These are phyloP conservation scores for Ophiostoma piceae DNA, from an alignment of 2,329 filamentous ascomycete species.

Conservation along the genomic window DNA sequence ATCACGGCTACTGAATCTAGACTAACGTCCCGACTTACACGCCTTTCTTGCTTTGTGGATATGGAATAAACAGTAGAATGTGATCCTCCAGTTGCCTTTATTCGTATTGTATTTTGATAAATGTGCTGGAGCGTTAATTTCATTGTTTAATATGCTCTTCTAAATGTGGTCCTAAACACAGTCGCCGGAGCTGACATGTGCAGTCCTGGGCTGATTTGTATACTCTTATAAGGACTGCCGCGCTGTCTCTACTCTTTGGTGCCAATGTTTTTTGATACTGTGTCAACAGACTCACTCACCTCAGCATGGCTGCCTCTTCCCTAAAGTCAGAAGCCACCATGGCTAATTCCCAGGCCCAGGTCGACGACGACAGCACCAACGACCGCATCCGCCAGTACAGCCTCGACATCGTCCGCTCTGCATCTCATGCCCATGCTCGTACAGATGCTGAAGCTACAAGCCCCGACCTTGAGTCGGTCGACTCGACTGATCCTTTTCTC, in stretches of 20 bases:
- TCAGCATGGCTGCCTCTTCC: not conserved
- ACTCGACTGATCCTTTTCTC: conserved; percentile 31
- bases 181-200: not conserved
- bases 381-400: conserved; percentile 25
- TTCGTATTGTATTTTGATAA: not conserved
- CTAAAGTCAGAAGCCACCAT: conserved; percentile 15
- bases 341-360: not conserved
- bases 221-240: not conserved
- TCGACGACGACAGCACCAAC: conserved; percentile 1
- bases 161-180: not conserved
- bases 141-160: not conserved
- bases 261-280: not conserved
- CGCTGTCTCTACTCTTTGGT: not conserved
- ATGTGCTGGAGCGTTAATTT: not conserved
- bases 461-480: not conserved
- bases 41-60: not conserved
- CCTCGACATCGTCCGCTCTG: conserved; percentile 25
- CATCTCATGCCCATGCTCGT: conserved; percentile 14
- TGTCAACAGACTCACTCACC: not conserved
- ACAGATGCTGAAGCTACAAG: conserved; percentile 15
- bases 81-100: not conserved
- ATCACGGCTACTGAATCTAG: too few relatives aligned
- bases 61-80: not conserved
- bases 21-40: not conserved
- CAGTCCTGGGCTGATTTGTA: not conserved